Percentiles rank a stretch among this genome's conserved stretches.
phyloP scores from a whole-genome alignment of 768 basidiomycete species.

The Filobasidium floriforme region DNA sequence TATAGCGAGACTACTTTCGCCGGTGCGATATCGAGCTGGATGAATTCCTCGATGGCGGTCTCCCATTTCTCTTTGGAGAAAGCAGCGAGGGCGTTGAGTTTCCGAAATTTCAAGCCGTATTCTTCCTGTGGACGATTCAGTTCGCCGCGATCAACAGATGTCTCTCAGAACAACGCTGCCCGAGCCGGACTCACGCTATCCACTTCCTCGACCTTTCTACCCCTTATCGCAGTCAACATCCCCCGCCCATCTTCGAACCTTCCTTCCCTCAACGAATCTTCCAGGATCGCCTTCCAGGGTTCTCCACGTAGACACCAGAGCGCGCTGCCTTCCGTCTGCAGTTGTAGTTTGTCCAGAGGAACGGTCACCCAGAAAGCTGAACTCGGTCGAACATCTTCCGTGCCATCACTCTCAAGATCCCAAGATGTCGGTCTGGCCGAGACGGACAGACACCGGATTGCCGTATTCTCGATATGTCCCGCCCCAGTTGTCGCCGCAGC shows the following conservation, averaged over 20 bases:
- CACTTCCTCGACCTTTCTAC: neutral
- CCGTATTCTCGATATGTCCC: neutral
- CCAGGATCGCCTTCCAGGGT: slow-evolving; percentile 71
- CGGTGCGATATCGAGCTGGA: slow-evolving; percentile 82
- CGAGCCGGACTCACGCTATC: slow-evolving; percentile 6
- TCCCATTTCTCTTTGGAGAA: slow-evolving; percentile 66
- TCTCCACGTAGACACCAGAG: slow-evolving; percentile 70
- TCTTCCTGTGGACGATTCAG: slow-evolving; percentile 48
- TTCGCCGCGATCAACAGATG: neutral
- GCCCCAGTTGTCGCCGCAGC: slow-evolving; percentile 33
- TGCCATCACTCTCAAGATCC: neutral
- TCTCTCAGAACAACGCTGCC: neutral
- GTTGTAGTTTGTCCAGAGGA: slow-evolving; percentile 62
- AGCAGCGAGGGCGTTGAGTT: slow-evolving; percentile 68
- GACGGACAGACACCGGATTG: slow-evolving; percentile 60
- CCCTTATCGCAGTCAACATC: slow-evolving; percentile 54
- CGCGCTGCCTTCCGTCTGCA: slow-evolving; percentile 62
- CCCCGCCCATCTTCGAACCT: slow-evolving; percentile 72
- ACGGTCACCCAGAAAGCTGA: slow-evolving; percentile 51
- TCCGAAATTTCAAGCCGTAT: slow-evolving; percentile 57
- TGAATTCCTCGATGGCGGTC: slow-evolving; percentile 74
- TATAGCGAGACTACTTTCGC: slow-evolving; percentile 88
- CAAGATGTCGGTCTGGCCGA: slow-evolving; percentile 13
- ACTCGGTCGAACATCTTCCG: neutral
- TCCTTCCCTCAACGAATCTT: slow-evolving; percentile 65